Base-by-base conservation (phyloP, 2,329 filamentous ascomycete species). In the Penicillium sp. region DNA sequence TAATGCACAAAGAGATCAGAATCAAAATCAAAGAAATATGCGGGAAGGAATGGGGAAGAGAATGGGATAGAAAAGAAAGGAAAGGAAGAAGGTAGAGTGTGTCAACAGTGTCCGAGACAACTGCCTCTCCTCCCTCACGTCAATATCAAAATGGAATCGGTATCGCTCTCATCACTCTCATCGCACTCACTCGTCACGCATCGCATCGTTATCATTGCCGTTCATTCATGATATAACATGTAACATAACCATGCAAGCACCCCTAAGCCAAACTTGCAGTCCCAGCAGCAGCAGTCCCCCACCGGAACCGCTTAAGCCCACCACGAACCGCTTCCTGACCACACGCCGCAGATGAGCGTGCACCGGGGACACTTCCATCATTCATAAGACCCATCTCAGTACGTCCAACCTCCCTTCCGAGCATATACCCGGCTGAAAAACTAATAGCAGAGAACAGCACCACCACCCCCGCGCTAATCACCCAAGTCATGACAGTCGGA, bases 401-500 rank as follows among this genome's bases (percentile, higher is more conserved):
- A 45, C 77, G 74, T 1, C 82, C 83, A 4, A 82, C 78, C 56
- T 86, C 84, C 48, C 78, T 78, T 9, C 84, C 84, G 12, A 85
- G 75, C 12, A 81, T 80, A 61, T 86, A 87, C 1, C 84, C 84
- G 3, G 84, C 84, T 1, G 82, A 82, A 66, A 87, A 87, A 60
- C 83, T 84, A 55, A 87, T 79, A 2, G 84, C 84, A 13, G 81
- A 84, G 49, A 87, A 80, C 0, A 86, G 75, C 2, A 87, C 82
- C 1, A 87, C 82, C 15, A 87, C 83, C 2, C 84, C 84, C 0
- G 84, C 84, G 42, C 82, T 84, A 40, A 86, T 80, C 4, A 86
- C 81, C 84, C 84, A 87, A 0, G 84, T 86, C 59, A 87, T 79
- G 7, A 87, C 71, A 0, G 84, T 86, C 0, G 84, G 84, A 26